Conservation (phyloP, 371 early-diverging fungal genomes). For the Cokeromyces recurvatus region DNA sequence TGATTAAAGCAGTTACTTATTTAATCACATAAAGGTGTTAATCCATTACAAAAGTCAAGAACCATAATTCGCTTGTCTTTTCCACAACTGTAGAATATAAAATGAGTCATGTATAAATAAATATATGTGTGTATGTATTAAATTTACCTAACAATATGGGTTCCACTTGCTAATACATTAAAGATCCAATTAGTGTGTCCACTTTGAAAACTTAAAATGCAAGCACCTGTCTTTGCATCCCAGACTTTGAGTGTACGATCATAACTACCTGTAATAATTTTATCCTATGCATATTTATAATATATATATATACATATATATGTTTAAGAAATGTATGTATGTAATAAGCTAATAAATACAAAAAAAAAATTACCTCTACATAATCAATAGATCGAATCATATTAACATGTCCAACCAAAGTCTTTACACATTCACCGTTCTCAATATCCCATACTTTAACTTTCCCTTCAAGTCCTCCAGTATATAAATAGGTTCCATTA, state of each 20-base stretch:
- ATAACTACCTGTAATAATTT: conserved; percentile 57
- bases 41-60: conserved; percentile 1
- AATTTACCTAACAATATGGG: conserved; percentile 65
- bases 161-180: conserved; percentile 75
- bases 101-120: background rate
- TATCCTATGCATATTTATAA: conserved; percentile 19
- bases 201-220: conserved; percentile 57
- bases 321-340: background rate
- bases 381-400: conserved; percentile 90
- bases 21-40: background rate
- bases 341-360: too few relatives aligned
- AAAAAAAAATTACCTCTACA: conserved; percentile 47
- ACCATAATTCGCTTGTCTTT: conserved; percentile 4
- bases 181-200: conserved; percentile 93
- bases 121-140: background rate
- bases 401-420: conserved; percentile 84
- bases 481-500: conserved; percentile 78
- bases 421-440: conserved; percentile 69
- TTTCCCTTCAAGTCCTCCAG: conserved; percentile 90
- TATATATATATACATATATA: background rate
- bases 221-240: conserved; percentile 55
- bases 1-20: too few relatives aligned
- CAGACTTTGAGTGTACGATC: conserved; percentile 96
- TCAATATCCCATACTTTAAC: conserved; percentile 91
- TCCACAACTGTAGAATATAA: background rate